phyloP scores from a whole-genome alignment of 306 rosid genomes.

The Gleditsia sinensis region DNA sequence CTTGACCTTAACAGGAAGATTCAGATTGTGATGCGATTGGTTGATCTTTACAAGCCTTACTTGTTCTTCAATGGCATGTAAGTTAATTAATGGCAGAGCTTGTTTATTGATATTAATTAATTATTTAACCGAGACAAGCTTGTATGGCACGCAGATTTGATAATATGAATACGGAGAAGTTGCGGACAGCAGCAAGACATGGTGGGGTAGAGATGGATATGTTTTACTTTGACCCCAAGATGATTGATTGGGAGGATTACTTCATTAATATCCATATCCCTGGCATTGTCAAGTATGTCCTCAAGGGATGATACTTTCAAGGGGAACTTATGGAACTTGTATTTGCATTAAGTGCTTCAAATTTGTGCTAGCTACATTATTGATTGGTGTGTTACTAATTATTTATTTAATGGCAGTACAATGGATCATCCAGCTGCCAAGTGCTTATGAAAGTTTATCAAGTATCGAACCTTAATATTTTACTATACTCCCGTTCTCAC shows the following conservation, averaged over 20 bases:
- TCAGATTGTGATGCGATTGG: conserved; percentile 4
- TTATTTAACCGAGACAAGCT: not conserved
- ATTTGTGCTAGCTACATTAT: not conserved
- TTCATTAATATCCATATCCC: conserved; percentile 56
- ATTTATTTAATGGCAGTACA: not conserved
- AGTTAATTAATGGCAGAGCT: not conserved
- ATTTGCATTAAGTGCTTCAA: not conserved
- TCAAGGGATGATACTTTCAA: conserved; percentile 39
- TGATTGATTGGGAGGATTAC: conserved; percentile 78
- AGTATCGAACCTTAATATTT: no score
- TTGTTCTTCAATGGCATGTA: conserved; percentile 18
- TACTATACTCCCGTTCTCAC: not conserved
- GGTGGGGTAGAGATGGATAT: conserved; percentile 50
- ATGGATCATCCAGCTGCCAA: not conserved
- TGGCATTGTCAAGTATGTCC: conserved; percentile 61
- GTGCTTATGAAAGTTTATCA: not conserved
- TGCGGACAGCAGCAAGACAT: conserved; percentile 46
- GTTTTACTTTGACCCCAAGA: conserved; percentile 66
- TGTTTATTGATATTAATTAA: not conserved
- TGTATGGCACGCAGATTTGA: conserved; percentile 59
- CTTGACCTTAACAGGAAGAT: conserved; percentile 5
- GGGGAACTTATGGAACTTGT: not conserved
- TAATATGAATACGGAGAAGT: conserved; percentile 58
- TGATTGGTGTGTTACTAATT: not conserved
- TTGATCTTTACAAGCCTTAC: conserved; percentile 22